These are phyloP conservation scores for Chionographis japonica DNA, from an alignment of 106 monocot species.

Conservation along the genomic window DNA sequence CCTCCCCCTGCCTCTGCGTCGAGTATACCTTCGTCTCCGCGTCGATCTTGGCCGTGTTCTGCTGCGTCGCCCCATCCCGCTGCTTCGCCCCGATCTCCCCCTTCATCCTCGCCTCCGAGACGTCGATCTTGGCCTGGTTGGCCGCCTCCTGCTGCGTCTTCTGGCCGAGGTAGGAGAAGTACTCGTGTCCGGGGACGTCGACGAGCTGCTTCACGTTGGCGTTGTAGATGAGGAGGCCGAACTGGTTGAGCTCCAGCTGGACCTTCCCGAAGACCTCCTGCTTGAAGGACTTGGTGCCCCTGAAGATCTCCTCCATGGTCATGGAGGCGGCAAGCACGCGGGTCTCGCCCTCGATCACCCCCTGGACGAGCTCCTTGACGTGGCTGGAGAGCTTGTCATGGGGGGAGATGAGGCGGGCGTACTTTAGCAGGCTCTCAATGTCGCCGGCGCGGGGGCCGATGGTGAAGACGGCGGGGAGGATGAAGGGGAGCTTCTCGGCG, in stretches of 20 bases:
- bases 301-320: conserved; percentile 81
- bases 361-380: conserved; percentile 66
- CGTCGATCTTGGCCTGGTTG: conserved; percentile 74
- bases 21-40: conserved; percentile 64
- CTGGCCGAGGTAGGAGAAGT: conserved; percentile 77
- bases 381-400: conserved; percentile 57
- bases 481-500: conserved; percentile 70
- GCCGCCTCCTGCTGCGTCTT: conserved; percentile 73
- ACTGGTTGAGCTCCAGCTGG: conserved; percentile 62
- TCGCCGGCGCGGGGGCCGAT: conserved; percentile 48
- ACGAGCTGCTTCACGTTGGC: conserved; percentile 74
- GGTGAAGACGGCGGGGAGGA: conserved; percentile 69
- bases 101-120: conserved; percentile 70
- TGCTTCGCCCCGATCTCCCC: conserved; percentile 61
- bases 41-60: conserved; percentile 71
- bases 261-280: conserved; percentile 63
- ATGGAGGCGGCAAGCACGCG: conserved; percentile 70
- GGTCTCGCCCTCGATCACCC: conserved; percentile 64
- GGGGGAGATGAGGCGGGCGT: conserved; percentile 60
- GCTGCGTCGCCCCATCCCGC: conserved; percentile 47
- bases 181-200: conserved; percentile 54
- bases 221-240: conserved; percentile 64
- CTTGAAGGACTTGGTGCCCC: conserved; percentile 60
- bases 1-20: conserved; percentile 58
- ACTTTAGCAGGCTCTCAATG: conserved; percentile 31